Evolutionary conservation across 805 yeast genomes (phyloP).

Genomic region (Starmerella floricola): DNA sequence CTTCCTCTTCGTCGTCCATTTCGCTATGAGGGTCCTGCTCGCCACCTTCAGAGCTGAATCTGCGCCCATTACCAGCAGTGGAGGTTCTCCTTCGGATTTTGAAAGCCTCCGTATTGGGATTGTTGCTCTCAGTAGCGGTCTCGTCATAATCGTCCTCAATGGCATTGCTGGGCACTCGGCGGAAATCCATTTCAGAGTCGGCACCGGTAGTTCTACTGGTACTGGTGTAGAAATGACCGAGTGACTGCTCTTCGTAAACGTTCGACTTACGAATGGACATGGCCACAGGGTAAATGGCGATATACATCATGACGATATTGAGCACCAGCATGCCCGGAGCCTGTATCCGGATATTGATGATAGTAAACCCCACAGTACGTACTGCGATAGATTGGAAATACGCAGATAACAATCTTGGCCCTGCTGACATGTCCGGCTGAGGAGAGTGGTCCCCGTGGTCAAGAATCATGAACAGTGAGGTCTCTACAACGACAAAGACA

Average conservation of each 20-base stretch:
- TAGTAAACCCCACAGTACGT: conserved; percentile 84
- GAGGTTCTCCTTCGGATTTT: too few relatives aligned
- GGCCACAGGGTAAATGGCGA: conserved; percentile 90
- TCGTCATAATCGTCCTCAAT: conserved; percentile 1
- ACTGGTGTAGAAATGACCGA: conserved; percentile 59
- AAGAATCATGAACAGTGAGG: conserved; percentile 64
- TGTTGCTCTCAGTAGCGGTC: neutral
- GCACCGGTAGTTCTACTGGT: neutral
- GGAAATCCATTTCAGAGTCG: neutral
- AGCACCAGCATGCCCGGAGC: conserved; percentile 91
- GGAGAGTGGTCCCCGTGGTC: conserved; percentile 40
- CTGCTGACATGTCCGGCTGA: conserved; percentile 45
- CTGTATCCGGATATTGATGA: conserved; percentile 52
- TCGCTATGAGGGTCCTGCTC: conserved; percentile 22
- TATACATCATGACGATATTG: conserved; percentile 95
- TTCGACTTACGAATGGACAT: conserved; percentile 93
- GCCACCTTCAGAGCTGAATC: neutral
- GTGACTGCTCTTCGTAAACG: conserved; percentile 92
- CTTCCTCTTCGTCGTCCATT: conserved; percentile 10
- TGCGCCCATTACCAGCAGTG: too few relatives aligned
- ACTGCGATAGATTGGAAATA: conserved; percentile 83
- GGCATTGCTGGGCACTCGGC: conserved; percentile 5
- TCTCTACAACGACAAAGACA: conserved; percentile 60
- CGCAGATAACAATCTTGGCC: conserved; percentile 67
- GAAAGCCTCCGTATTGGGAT: too few relatives aligned